A percentile compares a stretch with the other conserved stretches of the same genome.
Conservation (phyloP, 331 rosid species). For the Malus hybrid region DNA sequence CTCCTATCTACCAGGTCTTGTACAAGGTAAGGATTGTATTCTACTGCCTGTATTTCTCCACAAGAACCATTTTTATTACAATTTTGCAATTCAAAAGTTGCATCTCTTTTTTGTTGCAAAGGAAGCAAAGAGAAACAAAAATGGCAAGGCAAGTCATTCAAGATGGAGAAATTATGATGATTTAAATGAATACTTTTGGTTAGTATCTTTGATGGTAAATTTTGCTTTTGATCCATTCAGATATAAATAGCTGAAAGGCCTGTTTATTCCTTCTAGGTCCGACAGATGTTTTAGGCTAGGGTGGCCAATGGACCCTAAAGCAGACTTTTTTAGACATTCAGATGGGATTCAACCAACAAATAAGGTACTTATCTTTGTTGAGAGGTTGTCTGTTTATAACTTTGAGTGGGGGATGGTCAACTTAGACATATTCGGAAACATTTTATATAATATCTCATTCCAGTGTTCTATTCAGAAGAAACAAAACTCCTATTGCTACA, state of each 20-base stretch:
- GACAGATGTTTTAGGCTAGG: constrained; percentile 59
- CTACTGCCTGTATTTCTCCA: constrained; percentile 13
- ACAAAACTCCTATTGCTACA: neutral
- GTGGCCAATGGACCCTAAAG: constrained; percentile 71
- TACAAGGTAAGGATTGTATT: constrained; percentile 41
- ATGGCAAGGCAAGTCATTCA: constrained; percentile 86
- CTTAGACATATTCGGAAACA: neutral
- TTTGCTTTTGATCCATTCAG: neutral
- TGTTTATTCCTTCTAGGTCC: constrained; percentile 50
- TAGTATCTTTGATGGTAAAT: constrained; percentile 14
- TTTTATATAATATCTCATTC: neutral
- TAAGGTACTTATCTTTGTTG: constrained; percentile 40
- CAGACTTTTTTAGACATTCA: constrained; percentile 68
- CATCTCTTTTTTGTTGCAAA: constrained; percentile 32
- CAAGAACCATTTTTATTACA: constrained; percentile 3
- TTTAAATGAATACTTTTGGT: constrained; percentile 96
- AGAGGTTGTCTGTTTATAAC: neutral
- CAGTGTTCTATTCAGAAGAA: neutral
- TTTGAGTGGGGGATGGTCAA: neutral
- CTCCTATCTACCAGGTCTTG: constrained; percentile 68
- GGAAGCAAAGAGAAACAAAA: constrained; percentile 88
- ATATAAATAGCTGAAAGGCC: constrained; percentile 13
- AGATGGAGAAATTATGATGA: constrained; percentile 98
- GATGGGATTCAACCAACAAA: neutral
- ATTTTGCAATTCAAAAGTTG: constrained; percentile 23